phyloP scores from a whole-genome alignment of 768 basidiomycete genomes.

The Dentipellis sp. region DNA sequence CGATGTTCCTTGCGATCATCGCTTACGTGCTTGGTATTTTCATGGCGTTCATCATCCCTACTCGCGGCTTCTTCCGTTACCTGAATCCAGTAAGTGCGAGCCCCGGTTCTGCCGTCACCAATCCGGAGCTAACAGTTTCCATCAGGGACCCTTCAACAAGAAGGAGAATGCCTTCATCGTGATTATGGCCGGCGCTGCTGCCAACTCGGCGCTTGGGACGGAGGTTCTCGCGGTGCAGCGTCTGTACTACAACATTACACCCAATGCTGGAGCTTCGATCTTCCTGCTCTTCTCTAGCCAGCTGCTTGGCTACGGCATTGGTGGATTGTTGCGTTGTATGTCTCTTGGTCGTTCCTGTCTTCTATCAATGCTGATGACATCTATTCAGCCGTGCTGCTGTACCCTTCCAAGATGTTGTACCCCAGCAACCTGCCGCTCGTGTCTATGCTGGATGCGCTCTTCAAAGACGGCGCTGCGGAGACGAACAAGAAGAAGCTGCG shows the following conservation, averaged over 20 bases:
- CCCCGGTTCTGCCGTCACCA: neutral
- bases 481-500: conserved; percentile 31
- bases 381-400: conserved; percentile 33
- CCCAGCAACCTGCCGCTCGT: conserved; percentile 37
- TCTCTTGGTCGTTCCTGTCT: neutral
- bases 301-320: conserved; percentile 43
- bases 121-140: neutral
- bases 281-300: conserved; percentile 30
- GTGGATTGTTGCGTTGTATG: conserved; percentile 41
- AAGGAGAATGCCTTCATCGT: conserved; percentile 52
- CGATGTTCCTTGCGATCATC: conserved; percentile 45
- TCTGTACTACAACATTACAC: conserved; percentile 35
- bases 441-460: conserved; percentile 41
- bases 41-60: conserved; percentile 38
- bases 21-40: conserved; percentile 40
- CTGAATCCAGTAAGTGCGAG: conserved; percentile 39
- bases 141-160: conserved; percentile 47
- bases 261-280: conserved; percentile 35
- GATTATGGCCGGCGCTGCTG: conserved; percentile 47
- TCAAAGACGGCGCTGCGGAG: conserved; percentile 26
- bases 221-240: conserved; percentile 45
- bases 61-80: conserved; percentile 33
- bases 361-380: neutral
- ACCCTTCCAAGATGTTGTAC: conserved; percentile 46
- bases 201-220: conserved; percentile 43